Base-by-base conservation (phyloP, 23 red algal genomes). In the Rhodosorus marinus region DNA sequence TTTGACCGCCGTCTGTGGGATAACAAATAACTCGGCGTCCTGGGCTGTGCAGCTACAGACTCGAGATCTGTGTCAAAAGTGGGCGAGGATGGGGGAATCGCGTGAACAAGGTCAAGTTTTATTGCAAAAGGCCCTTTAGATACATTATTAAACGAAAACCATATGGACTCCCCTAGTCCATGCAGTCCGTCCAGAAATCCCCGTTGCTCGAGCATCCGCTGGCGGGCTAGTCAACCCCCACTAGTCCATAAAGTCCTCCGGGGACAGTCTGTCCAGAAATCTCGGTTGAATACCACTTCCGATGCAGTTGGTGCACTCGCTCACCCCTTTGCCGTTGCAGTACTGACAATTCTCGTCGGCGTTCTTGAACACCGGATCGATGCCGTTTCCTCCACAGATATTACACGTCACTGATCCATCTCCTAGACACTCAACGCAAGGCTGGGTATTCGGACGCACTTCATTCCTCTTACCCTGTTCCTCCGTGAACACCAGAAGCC, bases 181-280 rank as follows among this genome's bases (percentile, higher is more conserved):
- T n/a, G n/a, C n/a, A n/a, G n/a, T n/a, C n/a, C n/a, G n/a, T n/a
- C n/a, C n/a, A n/a, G n/a, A n/a, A n/a, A n/a, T n/a, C n/a, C n/a
- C n/a, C n/a, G n/a, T n/a, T n/a, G n/a, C n/a, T n/a, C n/a, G n/a
- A n/a, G n/a, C n/a, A n/a, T n/a, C n/a, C n/a, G n/a, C n/a, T n/a
- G n/a, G n/a, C n/a, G n/a, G n/a, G n/a, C n/a, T n/a, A n/a, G n/a
- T n/a, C n/a, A n/a, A n/a, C n/a, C n/a, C n/a, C n/a, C 38, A 17
- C 38, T 94, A 94, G 55, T 94, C 87, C 76, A 94, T 83, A 72
- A 94, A 82, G 63, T 94, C 87, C 3, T 94, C 87, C 6, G 87
- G 87, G 14, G 58, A 52, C 7, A 35, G 54, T 8, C 87, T 59
- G 70, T 94, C 87, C 5, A 94, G 49, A 54, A 82, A 94, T 15